Base-by-base conservation (phyloP, 2,329 filamentous ascomycete genomes). In the Alternaria sp. region DNA sequence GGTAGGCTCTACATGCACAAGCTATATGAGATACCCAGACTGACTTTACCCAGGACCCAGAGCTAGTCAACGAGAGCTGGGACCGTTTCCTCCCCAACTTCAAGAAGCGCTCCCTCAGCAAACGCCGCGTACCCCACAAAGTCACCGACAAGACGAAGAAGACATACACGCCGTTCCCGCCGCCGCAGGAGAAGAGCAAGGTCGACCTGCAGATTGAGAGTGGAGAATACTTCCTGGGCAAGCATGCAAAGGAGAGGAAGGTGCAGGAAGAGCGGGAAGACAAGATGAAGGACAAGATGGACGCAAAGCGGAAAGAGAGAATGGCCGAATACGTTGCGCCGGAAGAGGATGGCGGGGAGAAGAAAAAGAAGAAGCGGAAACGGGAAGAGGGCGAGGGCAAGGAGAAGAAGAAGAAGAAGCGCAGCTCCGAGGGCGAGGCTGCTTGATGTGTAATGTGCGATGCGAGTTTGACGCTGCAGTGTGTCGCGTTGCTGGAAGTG, bases 171-270 rank as follows among this genome's bases (percentile, higher is more conserved):
- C 95, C 96, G 10, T 99, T 99, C 89, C 96, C 96, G 53, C 96
- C 96, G 7, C 88, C 94, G 46, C 94, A 94, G 70, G 95, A 99
- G 86, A 97, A 97, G 92, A 97, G 94, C 88, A 99, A 98, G 88
- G 88, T 99, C 73, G 96, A 99, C 82, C 83, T 94, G 81, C 95
- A 99, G 87, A 97, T 99, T 84, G 96, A 99, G 85, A 94, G 89
- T 73, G 95, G 96, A 82, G 95, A 98, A 83, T 99, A 97, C 84
- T 98, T 98, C 81, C 82, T 99, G 77, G 90, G 90, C 77, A 97
- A 97, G 85, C 89, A 94, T 76, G 94, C 93, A 64, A 97, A 97
- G 86, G 93, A 97, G 75, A 87, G 94, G 65, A 91, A 90, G 58
- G 89, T 86, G 50, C 90, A 92, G 81, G 91, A 95, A 77, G 92